phyloP scores from a whole-genome alignment of 225 moss, liverwort and hornwort species.

The Takakia lepidozioides region DNA sequence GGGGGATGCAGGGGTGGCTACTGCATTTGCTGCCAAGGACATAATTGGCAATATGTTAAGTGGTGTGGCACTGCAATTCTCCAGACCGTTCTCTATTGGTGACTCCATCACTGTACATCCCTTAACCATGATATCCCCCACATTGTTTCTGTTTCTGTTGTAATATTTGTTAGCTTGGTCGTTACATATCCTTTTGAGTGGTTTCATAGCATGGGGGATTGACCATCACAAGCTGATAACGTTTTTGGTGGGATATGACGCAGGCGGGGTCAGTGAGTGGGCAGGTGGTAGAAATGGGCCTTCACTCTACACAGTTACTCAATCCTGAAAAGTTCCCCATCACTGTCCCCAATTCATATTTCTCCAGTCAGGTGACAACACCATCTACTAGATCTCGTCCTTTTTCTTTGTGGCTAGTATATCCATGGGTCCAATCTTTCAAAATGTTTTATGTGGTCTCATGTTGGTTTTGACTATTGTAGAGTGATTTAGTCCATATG shows the following conservation, averaged over 20 bases:
- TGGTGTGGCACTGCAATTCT: slow-evolving; percentile 28
- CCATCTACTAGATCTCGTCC: too few relatives aligned
- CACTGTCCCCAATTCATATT: slow-evolving; percentile 77
- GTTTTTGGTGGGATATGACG: slow-evolving; percentile 10
- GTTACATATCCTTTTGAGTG: too few relatives aligned
- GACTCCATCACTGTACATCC: slow-evolving; percentile 30
- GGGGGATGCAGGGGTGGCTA: slow-evolving; percentile 37
- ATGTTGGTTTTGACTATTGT: too few relatives aligned
- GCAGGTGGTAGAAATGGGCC: slow-evolving; percentile 80
- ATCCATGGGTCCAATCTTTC: too few relatives aligned
- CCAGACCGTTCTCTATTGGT: slow-evolving; percentile 33
- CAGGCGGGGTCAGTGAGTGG: slow-evolving; percentile 77
- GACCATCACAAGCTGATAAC: too few relatives aligned
- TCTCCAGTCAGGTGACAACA: slow-evolving; percentile 67
- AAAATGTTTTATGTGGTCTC: too few relatives aligned
- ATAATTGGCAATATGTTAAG: slow-evolving; percentile 40
- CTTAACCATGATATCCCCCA: too few relatives aligned
- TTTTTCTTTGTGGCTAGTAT: too few relatives aligned
- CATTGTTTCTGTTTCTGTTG: too few relatives aligned
- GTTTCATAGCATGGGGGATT: too few relatives aligned
- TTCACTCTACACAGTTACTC: slow-evolving; percentile 76
- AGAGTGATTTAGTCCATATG: too few relatives aligned
- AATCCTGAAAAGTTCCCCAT: slow-evolving; percentile 69
- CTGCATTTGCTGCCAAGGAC: slow-evolving; percentile 52
- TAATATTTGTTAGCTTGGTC: too few relatives aligned